phyloP scores from a whole-genome alignment of 208 protist species.

The Leishmania arabica region DNA sequence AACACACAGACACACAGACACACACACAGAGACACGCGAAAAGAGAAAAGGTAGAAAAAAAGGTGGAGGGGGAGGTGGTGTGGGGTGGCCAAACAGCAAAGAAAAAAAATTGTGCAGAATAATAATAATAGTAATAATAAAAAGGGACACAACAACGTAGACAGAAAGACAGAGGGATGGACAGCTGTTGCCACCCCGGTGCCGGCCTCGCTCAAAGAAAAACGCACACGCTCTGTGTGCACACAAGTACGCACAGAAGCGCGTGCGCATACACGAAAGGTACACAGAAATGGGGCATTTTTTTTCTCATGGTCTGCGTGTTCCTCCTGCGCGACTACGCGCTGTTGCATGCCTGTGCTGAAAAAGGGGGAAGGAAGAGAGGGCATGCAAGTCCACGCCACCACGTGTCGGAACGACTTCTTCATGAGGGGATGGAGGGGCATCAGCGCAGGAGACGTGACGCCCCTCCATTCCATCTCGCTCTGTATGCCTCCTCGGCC shows the following conservation, averaged over 20 bases:
- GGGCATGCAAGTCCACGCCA: background rate
- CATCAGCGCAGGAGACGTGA: background rate
- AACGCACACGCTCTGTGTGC: background rate
- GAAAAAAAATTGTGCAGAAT: background rate
- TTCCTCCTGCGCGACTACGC: background rate
- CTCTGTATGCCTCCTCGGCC: background rate
- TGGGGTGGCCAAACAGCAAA: background rate
- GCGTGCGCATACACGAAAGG: background rate
- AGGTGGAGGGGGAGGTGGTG: background rate
- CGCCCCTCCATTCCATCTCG: background rate
- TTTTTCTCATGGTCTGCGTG: background rate
- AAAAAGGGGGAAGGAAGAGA: conserved; percentile 5
- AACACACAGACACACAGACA: background rate
- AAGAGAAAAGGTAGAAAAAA: background rate
- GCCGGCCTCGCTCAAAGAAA: background rate
- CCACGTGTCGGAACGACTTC: background rate
- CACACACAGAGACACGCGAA: background rate
- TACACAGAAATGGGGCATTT: background rate
- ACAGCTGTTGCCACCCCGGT: background rate
- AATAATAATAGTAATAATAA: background rate
- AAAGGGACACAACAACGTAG: background rate
- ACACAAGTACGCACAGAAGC: background rate
- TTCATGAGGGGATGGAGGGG: background rate
- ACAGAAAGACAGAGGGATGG: background rate
- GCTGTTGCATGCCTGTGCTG: background rate